Base-by-base conservation (phyloP, 2,329 filamentous ascomycete species). In the Epichloe gansuensis region DNA sequence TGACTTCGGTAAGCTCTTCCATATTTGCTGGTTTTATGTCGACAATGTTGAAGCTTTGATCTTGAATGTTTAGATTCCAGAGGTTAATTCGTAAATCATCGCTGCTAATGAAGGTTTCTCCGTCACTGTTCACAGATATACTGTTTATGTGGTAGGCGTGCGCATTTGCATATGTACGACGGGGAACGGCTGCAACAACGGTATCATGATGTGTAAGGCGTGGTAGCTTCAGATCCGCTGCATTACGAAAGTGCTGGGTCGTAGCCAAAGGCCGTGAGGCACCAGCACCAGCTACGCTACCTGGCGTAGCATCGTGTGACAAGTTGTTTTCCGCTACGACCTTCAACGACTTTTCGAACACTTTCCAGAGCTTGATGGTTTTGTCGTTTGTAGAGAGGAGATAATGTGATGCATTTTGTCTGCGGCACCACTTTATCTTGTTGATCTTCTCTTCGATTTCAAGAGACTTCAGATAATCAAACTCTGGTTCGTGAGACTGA, bases 391-490 rank as follows among this genome's bases (percentile, higher is more conserved):
- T 98, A 43, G 93, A 97, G 53, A 98, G 81, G 50, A 98, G 82
- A 70, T 95, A 98, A 74, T 98, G 93, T 52, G 93, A 97, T 56
- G 91, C 87, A 76, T 98, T 98, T 72, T 97, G 91, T 71, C 93
- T 85, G 66, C 87, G 84, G 71, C 93, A 98, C 93, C 93, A 98
- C 72, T 97, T 98, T 74, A 98, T 98, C 78, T 98, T 98, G 80
- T 98, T 98, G 79, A 98, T 98, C 76, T 98, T 98, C 73, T 98
- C 93, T 78, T 98, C 93, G 66, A 98, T 98, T 72, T 98, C 93
- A 61, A 98, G 80, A 36, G 93, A 98, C 73, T 98, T 98, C 59
- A 98, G 81, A 69, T 98, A 98, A 71, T 98, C 93, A 71, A 98
- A 98, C 71, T 98, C 93, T 57, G 93, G 93, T 68, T 98, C 93